Conservation (phyloP, 73 alveolate genomes). For the Durusdinium trenchii region DNA sequence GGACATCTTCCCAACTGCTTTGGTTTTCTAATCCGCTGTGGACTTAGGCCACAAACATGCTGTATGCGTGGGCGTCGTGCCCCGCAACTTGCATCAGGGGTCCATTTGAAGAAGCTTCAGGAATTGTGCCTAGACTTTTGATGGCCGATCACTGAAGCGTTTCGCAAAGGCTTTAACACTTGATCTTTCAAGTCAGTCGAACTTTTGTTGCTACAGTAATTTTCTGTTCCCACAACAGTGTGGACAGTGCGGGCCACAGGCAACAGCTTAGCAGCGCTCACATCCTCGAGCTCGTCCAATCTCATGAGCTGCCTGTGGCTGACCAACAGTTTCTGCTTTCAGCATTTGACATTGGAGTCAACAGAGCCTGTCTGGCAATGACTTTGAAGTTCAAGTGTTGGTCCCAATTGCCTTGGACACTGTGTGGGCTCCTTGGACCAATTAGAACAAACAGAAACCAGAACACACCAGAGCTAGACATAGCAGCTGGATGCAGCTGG, state of each 20-base stretch:
- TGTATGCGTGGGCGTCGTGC: constrained; percentile 23
- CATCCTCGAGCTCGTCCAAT: background rate
- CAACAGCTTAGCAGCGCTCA: background rate
- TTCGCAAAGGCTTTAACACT: too few species aligned
- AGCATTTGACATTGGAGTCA: background rate
- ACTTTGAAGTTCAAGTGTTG: background rate
- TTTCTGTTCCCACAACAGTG: too few species aligned
- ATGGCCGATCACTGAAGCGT: background rate
- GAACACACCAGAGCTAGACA: too few species aligned
- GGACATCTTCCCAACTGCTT: too few species aligned
- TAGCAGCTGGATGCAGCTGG: too few species aligned
- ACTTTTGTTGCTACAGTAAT: too few species aligned
- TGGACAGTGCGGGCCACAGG: too few species aligned
- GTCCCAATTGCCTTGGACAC: background rate
- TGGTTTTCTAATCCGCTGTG: too few species aligned
- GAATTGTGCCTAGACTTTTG: background rate
- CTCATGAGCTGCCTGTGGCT: background rate
- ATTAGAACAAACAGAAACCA: too few species aligned
- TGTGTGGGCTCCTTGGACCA: background rate
- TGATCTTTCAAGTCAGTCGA: too few species aligned
- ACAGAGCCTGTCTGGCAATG: background rate
- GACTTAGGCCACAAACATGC: background rate
- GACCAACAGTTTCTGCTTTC: background rate
- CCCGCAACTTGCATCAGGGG: constrained; percentile 11
- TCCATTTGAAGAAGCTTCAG: background rate